Conservation (phyloP, 2,329 filamentous ascomycete genomes). For the Corynespora cassiicola region DNA sequence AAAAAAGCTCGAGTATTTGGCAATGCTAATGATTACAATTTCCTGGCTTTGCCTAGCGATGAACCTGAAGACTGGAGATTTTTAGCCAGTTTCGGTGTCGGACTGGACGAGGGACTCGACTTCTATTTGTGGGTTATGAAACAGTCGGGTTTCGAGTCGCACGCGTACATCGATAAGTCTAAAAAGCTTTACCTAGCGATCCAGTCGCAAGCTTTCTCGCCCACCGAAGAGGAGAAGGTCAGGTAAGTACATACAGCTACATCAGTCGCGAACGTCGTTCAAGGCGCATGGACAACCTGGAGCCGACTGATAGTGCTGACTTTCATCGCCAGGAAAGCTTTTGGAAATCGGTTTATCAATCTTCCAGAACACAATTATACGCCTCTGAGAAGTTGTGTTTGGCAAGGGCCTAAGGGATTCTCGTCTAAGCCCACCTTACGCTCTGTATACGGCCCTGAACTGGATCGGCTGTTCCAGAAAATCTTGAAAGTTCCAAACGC, state of each 20-base stretch:
- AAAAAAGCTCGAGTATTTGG: conserved; percentile 3
- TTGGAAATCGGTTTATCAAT: conserved; percentile 1
- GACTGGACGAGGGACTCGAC: conserved; percentile 6
- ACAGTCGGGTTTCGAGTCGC: conserved; percentile 1
- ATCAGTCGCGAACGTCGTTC: conserved; percentile 1
- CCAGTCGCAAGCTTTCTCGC: conserved; percentile 5
- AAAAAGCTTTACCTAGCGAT: conserved; percentile 9
- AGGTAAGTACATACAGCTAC: conserved; percentile 5
- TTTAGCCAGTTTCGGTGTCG: conserved; percentile 6
- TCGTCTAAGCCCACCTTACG: conserved; percentile 5
- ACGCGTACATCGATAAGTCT: conserved; percentile 2
- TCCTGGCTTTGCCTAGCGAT: conserved; percentile 6
- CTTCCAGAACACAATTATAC: neutral
- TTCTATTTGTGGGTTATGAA: conserved; percentile 7
- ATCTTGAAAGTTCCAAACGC: conserved; percentile 5
- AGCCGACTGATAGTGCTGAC: too few species aligned
- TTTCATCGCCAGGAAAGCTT: conserved; percentile 3
- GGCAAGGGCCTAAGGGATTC: conserved; percentile 5
- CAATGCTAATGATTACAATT: neutral
- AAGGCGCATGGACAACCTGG: neutral
- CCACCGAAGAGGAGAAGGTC: conserved; percentile 4
- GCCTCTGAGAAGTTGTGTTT: conserved; percentile 5
- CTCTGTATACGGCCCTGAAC: conserved; percentile 4
- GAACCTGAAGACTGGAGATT: conserved; percentile 6
- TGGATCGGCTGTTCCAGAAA: conserved; percentile 4